Conservation (phyloP, 139 green algal genomes). For the Chlorella sp. region DNA sequence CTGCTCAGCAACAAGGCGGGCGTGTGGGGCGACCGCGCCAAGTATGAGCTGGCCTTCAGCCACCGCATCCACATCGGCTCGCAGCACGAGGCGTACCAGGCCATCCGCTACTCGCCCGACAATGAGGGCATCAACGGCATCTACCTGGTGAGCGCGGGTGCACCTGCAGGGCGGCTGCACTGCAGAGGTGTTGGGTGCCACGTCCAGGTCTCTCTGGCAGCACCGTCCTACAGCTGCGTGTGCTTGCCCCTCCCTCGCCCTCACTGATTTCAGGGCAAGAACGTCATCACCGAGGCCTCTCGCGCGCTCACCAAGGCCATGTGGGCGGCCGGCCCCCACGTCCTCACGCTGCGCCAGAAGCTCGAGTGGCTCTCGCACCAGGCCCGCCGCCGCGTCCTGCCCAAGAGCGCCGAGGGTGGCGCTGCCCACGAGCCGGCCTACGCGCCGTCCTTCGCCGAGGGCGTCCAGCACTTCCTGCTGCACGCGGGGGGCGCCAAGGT, state of each 20-base stretch:
- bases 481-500: constrained; percentile 57
- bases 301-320: constrained; percentile 35
- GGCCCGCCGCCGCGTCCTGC: too few species aligned
- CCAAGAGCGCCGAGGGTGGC: constrained; percentile 15
- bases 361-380: constrained; percentile 1
- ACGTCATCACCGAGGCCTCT: constrained; percentile 44
- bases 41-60: constrained; percentile 30
- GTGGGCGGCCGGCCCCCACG: constrained; percentile 15
- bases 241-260: not conserved
- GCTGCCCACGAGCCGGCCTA: constrained; percentile 13
- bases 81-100: constrained; percentile 26
- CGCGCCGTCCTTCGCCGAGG: constrained; percentile 26
- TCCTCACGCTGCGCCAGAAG: not conserved
- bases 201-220: not conserved
- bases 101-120: constrained; percentile 41
- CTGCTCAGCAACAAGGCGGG: constrained; percentile 38
- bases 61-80: constrained; percentile 32
- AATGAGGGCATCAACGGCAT: constrained; percentile 35
- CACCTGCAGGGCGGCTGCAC: not conserved
- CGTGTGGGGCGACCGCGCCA: constrained; percentile 10
- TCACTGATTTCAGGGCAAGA: constrained; percentile 8
- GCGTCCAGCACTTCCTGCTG: constrained; percentile 46
- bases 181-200: not conserved
- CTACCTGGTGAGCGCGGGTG: constrained; percentile 29
- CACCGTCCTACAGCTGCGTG: not conserved